Conservation (phyloP, 768 basidiomycete genomes). For the Suillus paluster region DNA sequence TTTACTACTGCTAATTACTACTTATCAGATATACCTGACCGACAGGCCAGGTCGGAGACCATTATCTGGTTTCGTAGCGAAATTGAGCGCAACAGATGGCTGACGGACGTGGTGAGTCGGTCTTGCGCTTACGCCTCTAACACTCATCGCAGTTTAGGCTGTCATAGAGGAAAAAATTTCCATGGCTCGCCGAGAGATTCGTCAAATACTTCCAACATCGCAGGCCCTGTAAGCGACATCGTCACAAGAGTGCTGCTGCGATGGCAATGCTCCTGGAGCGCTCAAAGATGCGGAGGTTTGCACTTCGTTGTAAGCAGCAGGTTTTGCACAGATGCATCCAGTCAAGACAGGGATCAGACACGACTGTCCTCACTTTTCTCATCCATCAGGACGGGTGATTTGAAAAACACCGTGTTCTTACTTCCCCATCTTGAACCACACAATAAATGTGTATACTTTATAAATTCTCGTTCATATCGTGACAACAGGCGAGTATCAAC, state of each 20-base stretch:
- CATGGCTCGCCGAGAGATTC: constrained; percentile 61
- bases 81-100: constrained; percentile 63
- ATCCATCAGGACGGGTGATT: background rate
- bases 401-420: background rate
- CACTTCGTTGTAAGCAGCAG: background rate
- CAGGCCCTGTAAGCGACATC: background rate
- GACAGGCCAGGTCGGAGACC: constrained; percentile 63
- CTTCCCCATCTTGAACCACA: background rate
- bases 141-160: constrained; percentile 41
- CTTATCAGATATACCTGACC: constrained; percentile 64
- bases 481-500: background rate
- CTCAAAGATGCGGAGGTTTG: background rate
- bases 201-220: constrained; percentile 53
- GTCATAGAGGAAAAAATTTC: constrained; percentile 66
- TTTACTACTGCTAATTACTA: background rate
- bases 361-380: background rate
- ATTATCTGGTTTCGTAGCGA: constrained; percentile 74
- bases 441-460: background rate
- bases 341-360: background rate
- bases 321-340: background rate
- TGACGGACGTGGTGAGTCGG: constrained; percentile 57
- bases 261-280: background rate
- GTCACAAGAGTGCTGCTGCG: background rate
- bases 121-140: background rate
- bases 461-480: background rate